phyloP scores from a whole-genome alignment of 2,329 filamentous ascomycete species.

The Cryphonectria japonica region DNA sequence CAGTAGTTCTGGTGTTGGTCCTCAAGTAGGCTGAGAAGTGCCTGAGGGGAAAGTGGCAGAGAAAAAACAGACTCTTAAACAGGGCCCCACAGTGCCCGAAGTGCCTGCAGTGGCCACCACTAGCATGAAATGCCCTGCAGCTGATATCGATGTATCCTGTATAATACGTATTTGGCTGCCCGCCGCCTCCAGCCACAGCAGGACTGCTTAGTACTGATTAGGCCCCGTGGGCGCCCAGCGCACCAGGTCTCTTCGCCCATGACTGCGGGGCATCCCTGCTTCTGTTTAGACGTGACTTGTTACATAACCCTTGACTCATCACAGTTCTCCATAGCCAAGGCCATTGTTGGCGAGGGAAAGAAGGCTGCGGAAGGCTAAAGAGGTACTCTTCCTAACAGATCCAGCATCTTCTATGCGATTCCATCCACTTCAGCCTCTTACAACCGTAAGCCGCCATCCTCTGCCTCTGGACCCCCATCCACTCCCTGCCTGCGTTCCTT shows the following conservation, averaged over 20 bases:
- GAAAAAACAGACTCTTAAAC: neutral
- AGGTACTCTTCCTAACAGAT: conserved; percentile 23
- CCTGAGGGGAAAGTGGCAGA: neutral
- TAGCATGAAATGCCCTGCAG: neutral
- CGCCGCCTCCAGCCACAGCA: neutral
- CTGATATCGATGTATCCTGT: neutral
- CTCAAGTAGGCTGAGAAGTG: neutral
- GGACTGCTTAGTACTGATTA: neutral
- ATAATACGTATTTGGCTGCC: neutral
- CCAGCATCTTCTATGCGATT: conserved; percentile 28
- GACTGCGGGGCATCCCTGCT: conserved; percentile 26
- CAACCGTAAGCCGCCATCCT: conserved; percentile 8
- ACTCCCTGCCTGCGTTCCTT: neutral
- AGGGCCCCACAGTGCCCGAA: neutral
- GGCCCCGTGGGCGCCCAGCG: neutral
- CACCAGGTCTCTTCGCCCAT: neutral
- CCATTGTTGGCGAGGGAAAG: neutral
- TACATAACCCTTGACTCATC: neutral
- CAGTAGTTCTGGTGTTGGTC: neutral
- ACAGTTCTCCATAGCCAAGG: neutral
- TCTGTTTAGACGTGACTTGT: conserved; percentile 4
- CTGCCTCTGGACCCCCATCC: conserved; percentile 4
- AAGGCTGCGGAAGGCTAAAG: neutral
- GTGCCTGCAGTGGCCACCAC: neutral
- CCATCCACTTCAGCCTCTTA: conserved; percentile 29